A percentile compares a stretch with the other conserved stretches of the same genome.
phyloP scores from a whole-genome alignment of 129 eudicot species.

The Saussurea involucrata region DNA sequence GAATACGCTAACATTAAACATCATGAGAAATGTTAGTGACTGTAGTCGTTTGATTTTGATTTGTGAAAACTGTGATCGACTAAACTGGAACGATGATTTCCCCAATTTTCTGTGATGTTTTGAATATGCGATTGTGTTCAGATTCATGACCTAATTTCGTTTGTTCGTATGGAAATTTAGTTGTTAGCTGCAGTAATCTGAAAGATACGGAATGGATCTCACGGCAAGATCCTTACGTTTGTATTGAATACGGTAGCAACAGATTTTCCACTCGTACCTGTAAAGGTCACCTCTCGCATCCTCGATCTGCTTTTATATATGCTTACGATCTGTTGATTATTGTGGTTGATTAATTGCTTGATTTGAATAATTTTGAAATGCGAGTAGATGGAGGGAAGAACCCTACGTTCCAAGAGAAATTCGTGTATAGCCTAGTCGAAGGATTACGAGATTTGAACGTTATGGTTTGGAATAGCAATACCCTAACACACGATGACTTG shows the following conservation, averaged over 20 bases:
- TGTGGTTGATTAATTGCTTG: not conserved
- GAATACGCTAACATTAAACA: not conserved
- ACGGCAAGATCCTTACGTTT: constrained; percentile 90
- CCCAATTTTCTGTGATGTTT: not conserved
- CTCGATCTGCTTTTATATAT: not conserved
- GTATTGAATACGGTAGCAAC: constrained; percentile 65
- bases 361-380: not conserved
- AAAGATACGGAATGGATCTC: constrained; percentile 94
- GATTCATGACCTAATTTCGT: not conserved
- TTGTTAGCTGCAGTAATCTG: constrained; percentile 68
- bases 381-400: constrained; percentile 86
- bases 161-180: constrained; percentile 23
- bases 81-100: not conserved
- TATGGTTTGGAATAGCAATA: constrained; percentile 90
- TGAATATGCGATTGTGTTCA: not conserved
- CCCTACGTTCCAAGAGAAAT: constrained; percentile 90
- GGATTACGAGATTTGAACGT: constrained; percentile 71
- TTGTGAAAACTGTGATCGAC: not conserved
- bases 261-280: constrained; percentile 72
- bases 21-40: not conserved
- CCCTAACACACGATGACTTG: constrained; percentile 63
- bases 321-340: not conserved
- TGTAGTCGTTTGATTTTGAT: not conserved
- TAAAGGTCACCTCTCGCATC: constrained; percentile 43
- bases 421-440: constrained; percentile 65